Evolutionary conservation across 352 stramenopile genomes (phyloP).

Genomic region (Plasmopara muralis): DNA sequence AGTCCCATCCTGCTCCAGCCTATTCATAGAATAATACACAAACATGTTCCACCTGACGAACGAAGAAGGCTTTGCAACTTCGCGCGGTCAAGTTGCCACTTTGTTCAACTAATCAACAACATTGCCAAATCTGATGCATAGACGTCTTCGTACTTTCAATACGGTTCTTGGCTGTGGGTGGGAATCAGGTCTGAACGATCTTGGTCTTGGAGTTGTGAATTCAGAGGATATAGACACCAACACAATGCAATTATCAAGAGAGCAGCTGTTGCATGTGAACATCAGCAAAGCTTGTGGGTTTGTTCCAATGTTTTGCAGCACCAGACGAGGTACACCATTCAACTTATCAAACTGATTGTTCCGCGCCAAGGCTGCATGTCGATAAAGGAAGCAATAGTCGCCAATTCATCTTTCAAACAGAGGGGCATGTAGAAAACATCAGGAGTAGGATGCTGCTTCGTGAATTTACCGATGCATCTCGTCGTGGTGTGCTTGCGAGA

Average conservation of each 20-base stretch:
- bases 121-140: neutral
- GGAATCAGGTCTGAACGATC: slow-evolving; percentile 19
- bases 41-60: slow-evolving; percentile 30
- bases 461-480: slow-evolving; percentile 3
- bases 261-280: neutral
- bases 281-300: slow-evolving; percentile 1
- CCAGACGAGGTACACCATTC: slow-evolving; percentile 1
- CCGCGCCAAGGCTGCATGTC: neutral
- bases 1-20: slow-evolving; percentile 14
- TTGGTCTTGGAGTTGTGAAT: neutral
- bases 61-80: slow-evolving; percentile 15
- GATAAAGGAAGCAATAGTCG: neutral
- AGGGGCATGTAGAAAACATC: slow-evolving; percentile 5
- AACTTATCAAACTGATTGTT: neutral
- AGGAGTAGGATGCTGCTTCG: slow-evolving; percentile 1
- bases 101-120: neutral
- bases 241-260: neutral
- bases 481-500: slow-evolving; percentile 1
- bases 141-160: neutral
- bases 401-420: neutral
- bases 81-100: neutral
- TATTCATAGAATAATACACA: slow-evolving; percentile 26
- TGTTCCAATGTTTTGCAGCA: slow-evolving; percentile 5
- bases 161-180: slow-evolving; percentile 29
- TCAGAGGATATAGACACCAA: slow-evolving; percentile 1